Evolutionary conservation across 768 basidiomycete species (phyloP), one percentile per base, ranked within the genome.

Genomic region (Pleurotus platypus): DNA sequence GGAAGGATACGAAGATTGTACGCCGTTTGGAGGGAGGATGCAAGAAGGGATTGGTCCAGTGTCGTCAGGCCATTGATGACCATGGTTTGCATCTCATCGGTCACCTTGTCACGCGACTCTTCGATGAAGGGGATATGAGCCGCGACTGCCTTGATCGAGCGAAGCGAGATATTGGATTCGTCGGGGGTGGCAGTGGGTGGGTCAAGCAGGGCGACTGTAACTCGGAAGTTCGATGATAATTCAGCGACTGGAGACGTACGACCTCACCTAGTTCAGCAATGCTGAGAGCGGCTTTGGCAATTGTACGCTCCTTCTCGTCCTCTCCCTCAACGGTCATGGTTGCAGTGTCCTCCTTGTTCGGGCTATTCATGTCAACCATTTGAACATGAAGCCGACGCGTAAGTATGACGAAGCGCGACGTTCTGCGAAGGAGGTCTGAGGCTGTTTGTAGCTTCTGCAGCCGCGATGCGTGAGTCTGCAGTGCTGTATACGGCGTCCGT

Each of bases 1-100:
- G 96, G 91, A 9, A 99, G 78, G 13, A 91, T 82, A 26, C 89
- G 81, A 12, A 99, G 82, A 67, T 98, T 99, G 71, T 93, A 90
- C 3, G 96, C 94, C 1, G 94, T 98, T 76, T 98, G 97, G 11
- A 99, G 78, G 0, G 96, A 93, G 1, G 93, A 94, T 0, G 95
- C 93, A 1, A 99, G 80, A 15, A 96, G 72, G 1, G 93, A 85
- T 72, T 92, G 94, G 65, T 98, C 90, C 58, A 94, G 70, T 15
- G 85, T 85, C 1, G 81, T 77, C 2, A 98, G 75, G 4, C 96
- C 95, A 24, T 77, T 79, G 27, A 92, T 70, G 1, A 98, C 87
- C 90, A 95, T 95, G 5, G 74, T 80, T 63, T 98, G 90, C 95
- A 99, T 98, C 64, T 94, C 91, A 5, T 74, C 76, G 2, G 85